Evolutionary conservation across 106 monocot species (phyloP).

Genomic region (Gastrodia elata): DNA sequence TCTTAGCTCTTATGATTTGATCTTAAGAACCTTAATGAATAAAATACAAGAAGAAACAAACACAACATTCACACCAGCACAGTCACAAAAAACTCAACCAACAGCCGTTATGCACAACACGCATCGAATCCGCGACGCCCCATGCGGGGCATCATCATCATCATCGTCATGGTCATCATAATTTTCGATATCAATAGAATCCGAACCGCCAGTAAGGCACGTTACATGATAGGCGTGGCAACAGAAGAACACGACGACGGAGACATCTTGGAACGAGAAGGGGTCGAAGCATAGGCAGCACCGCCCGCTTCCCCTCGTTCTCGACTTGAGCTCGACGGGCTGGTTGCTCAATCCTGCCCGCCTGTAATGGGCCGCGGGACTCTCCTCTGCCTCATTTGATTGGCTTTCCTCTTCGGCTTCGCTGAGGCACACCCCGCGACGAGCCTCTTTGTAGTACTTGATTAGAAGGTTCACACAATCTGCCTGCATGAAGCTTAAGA

Average conservation of each 20-base stretch:
- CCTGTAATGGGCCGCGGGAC: slow-evolving; percentile 2
- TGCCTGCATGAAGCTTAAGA: slow-evolving; percentile 30
- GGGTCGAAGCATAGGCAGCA: slow-evolving; percentile 97
- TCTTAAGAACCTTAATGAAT: too few species aligned
- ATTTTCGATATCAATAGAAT: slow-evolving; percentile 23
- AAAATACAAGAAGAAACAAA: neutral
- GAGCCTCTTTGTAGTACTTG: slow-evolving; percentile 82
- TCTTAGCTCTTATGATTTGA: too few species aligned
- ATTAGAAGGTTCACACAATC: slow-evolving; percentile 83
- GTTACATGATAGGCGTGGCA: slow-evolving; percentile 84
- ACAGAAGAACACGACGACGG: slow-evolving; percentile 82
- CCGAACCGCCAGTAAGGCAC: slow-evolving; percentile 55
- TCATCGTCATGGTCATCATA: slow-evolving; percentile 26
- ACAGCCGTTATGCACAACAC: slow-evolving; percentile 88
- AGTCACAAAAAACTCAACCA: slow-evolving; percentile 14
- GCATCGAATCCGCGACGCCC: slow-evolving; percentile 48
- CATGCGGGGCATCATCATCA: slow-evolving; percentile 23
- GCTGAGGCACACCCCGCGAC: slow-evolving; percentile 58
- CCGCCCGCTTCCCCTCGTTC: slow-evolving; percentile 62
- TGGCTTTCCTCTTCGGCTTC: slow-evolving; percentile 46
- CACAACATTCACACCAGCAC: neutral
- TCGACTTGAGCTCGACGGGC: slow-evolving; percentile 50
- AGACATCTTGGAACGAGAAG: slow-evolving; percentile 55
- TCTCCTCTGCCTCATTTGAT: slow-evolving; percentile 19
- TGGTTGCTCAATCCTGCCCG: slow-evolving; percentile 10